Conservation (phyloP, 116 monocot genomes). For the Posidonia oceanica region DNA sequence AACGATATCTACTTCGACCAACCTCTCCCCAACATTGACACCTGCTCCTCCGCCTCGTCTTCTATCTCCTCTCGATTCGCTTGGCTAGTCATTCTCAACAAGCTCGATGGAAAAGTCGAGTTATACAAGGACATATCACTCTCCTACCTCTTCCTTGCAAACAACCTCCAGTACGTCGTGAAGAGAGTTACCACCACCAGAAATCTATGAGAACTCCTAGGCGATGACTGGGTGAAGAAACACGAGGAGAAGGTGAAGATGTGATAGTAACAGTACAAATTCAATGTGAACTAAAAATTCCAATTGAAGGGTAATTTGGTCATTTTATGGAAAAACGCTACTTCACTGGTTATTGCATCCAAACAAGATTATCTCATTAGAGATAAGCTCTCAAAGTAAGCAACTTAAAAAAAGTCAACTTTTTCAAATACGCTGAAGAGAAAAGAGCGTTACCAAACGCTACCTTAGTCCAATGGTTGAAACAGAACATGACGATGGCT, state of each 20-base stretch:
- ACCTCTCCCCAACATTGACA: background rate
- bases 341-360: too few species aligned
- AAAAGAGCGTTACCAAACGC: too few species aligned
- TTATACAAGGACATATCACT: slow-evolving; percentile 23
- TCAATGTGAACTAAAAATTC: too few species aligned
- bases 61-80: slow-evolving; percentile 8
- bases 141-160: slow-evolving; percentile 57
- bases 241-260: slow-evolving; percentile 26
- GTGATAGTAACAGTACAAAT: too few species aligned
- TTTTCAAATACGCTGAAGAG: too few species aligned
- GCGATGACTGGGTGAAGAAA: slow-evolving; percentile 31
- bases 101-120: slow-evolving; percentile 41
- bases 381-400: too few species aligned
- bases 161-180: slow-evolving; percentile 54
- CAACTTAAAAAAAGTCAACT: too few species aligned
- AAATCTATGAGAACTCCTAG: slow-evolving; percentile 19
- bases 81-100: slow-evolving; percentile 38
- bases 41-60: background rate
- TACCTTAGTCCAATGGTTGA: too few species aligned
- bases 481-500: too few species aligned
- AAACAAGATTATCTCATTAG: too few species aligned
- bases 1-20: slow-evolving; percentile 27
- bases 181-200: slow-evolving; percentile 17
- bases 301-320: too few species aligned
- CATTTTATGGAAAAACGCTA: too few species aligned